These are phyloP conservation scores for Penicillium dipodomyicola DNA, from an alignment of 495 filamentous ascomycete species.

Conservation along the genomic window DNA sequence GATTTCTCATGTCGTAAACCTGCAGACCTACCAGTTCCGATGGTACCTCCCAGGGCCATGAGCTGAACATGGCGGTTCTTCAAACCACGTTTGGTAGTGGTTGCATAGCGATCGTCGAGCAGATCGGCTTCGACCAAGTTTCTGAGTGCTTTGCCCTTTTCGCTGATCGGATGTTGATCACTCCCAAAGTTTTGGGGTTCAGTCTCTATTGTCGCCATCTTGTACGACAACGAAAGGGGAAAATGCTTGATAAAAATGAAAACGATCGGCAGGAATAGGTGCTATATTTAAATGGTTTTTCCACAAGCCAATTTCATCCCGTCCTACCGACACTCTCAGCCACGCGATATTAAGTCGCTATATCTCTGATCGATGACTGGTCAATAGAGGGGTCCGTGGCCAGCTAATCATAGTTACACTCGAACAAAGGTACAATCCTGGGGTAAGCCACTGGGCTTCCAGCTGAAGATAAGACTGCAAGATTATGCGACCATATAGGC, in stretches of 20 bases:
- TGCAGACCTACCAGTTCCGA: constrained; percentile 54
- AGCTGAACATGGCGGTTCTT: constrained; percentile 62
- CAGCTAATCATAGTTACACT: not conserved
- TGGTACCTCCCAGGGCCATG: constrained; percentile 66
- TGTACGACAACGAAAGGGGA: not conserved
- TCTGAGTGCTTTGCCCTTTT: constrained; percentile 23
- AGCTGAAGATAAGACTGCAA: not conserved
- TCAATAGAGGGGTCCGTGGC: constrained; percentile 2
- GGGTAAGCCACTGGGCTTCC: not conserved
- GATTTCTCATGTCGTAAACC: not conserved
- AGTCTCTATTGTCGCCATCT: constrained; percentile 12
- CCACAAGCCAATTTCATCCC: not conserved
- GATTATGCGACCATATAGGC: not conserved
- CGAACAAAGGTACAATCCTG: not conserved
- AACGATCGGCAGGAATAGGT: not conserved
- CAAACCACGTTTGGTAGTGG: constrained; percentile 41
- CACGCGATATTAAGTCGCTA: not conserved
- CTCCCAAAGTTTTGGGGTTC: not conserved
- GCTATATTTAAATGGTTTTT: not conserved
- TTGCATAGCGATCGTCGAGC: constrained; percentile 39
- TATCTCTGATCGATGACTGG: not conserved
- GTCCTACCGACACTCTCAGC: not conserved
- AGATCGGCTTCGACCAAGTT: constrained; percentile 37
- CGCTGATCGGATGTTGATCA: constrained; percentile 7
- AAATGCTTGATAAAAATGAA: not conserved